Base-by-base conservation (phyloP, 306 rosid species). In the Quercus bicolor region DNA sequence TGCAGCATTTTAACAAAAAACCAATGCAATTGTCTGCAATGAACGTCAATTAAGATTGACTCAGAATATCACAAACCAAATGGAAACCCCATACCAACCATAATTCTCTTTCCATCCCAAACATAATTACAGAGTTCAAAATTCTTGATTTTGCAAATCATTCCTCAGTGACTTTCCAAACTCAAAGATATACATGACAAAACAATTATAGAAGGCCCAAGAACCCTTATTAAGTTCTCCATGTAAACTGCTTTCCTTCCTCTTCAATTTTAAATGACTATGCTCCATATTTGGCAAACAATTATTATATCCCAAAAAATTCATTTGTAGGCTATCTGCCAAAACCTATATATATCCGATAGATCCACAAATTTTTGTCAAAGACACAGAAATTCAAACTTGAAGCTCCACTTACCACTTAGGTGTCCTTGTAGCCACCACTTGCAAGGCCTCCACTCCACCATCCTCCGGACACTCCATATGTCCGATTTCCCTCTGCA, bases 401-500 rank as follows among this genome's bases (percentile, higher is more conserved):
- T 19, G 20, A 70, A 80, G 66, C 72, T 45, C 56, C 51, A 73
- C 14, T 70, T 85, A 95, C 98, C 96, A 56, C 79, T 71, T 81
- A 79, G 85, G 76, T 84, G 88, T 24, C 87, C 93, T 85, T 87
- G 91, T 14, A 85, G 85, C 99, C 98, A 95, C 99, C 97, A 95
- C 59, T 85, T 80, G 93, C 99, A 95, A 83, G 96, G 96, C 43
- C 90, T 91, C 99, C 99, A 95, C 55, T 91, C 96, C 65, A 84
- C 82, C 70, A 80, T 78, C 85, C 97, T 91, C 82, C 83, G 80
- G 34, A 95, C 91, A 84, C 90, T 89, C 99, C 97, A 95, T 86
- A 95, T 89, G 61, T 83, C 94, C 69, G 55, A 73, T 74, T 80
- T 79, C 48, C 81, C 84, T 72, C 99, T 95, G 84, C 87, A 72